Evolutionary conservation across 2,329 filamentous ascomycete species (phyloP).

Genomic region (Colletotrichum noveboracense): DNA sequence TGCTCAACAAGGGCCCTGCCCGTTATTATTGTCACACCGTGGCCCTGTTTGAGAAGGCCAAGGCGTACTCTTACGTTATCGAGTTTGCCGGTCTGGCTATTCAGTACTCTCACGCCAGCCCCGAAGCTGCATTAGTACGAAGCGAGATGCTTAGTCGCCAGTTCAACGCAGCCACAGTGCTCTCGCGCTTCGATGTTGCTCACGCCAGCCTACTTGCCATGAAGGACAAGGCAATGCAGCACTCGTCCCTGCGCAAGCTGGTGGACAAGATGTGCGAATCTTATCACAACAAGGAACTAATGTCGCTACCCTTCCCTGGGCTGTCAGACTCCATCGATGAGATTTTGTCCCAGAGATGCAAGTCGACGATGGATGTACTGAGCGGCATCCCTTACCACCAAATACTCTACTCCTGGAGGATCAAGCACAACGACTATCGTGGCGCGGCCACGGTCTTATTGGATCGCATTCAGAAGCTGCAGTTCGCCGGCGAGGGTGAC

Average conservation of each 20-base stretch:
- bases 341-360: conserved; percentile 75
- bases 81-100: conserved; percentile 82
- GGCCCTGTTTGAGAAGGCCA: conserved; percentile 78
- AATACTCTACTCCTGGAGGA: conserved; percentile 89
- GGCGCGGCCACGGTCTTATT: conserved; percentile 71
- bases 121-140: conserved; percentile 49
- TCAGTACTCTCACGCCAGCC: conserved; percentile 57
- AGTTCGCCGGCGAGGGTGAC: conserved; percentile 63
- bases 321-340: conserved; percentile 81
- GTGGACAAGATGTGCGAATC: conserved; percentile 72
- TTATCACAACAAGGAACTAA: conserved; percentile 69
- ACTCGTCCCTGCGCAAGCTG: conserved; percentile 73
- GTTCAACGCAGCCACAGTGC: conserved; percentile 82
- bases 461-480: conserved; percentile 68
- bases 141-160: conserved; percentile 81
- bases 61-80: conserved; percentile 79
- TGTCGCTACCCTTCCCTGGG: conserved; percentile 78
- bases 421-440: conserved; percentile 84
- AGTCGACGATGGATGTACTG: conserved; percentile 69
- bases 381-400: conserved; percentile 79
- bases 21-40: conserved; percentile 89
- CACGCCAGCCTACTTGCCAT: conserved; percentile 81
- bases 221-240: conserved; percentile 73
- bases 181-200: conserved; percentile 80
- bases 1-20: conserved; percentile 74